Evolutionary conservation across 306 rosid species (phyloP), one percentile per base, ranked within the genome.

Genomic region (Dalbergia cultrata): DNA sequence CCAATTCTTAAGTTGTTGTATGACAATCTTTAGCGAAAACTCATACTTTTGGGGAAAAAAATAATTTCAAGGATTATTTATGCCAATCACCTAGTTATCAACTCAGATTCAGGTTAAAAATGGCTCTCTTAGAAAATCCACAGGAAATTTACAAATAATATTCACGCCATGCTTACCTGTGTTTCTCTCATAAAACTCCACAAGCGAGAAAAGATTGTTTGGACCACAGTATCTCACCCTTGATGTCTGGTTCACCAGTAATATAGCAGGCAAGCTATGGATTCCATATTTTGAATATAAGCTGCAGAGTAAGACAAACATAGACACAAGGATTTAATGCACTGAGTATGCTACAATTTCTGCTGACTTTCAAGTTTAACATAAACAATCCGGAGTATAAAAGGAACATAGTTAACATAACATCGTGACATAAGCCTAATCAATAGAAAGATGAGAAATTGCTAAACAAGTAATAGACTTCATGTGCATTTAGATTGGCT

Each of bases 211-310:
- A 8, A 89, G 80, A 86, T 75, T 81, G 70, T 90, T 88, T 4
- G 74, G 85, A 49, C 97, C 97, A 35, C 18, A 83, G 86, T 90
- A 91, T 76, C 87, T 93, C 60, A 89, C 14, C 56, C 85, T 70
- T 44, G 87, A 84, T 5, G 92, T 90, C 84, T 85, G 86, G 67
- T 94, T 94, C 79, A 90, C 88, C 68, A 94, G 67, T 77, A 94
- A 60, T 63, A 91, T 72, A 5, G 97, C 89, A 3, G 98, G 98
- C 77, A 92, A 62, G 85, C 98, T 86, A 77, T 83, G 89, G 77
- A 94, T 87, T 65, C 95, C 92, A 82, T 90, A 85, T 85, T 77
- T 91, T 56, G 98, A 92, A 81, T 83, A 90, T 33, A 89, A 81
- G 41, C 98, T 94, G 86, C 84, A 86, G 49, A 31, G 68, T 17